These are phyloP conservation scores for Kentomonas sorsogonicus DNA, from an alignment of 208 protist genomes.

Conservation along the genomic window DNA sequence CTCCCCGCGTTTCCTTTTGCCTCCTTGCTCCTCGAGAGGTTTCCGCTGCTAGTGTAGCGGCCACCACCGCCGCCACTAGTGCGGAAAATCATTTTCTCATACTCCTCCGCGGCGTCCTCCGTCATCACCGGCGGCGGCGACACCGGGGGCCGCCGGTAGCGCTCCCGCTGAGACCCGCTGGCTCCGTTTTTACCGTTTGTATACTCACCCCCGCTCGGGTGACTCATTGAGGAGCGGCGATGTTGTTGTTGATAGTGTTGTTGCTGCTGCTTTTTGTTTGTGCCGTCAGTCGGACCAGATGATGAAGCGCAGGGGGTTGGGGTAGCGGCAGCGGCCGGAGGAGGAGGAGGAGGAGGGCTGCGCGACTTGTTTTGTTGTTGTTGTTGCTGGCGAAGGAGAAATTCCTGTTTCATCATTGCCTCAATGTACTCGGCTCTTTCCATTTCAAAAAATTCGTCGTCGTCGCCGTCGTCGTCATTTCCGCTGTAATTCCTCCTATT, in stretches of 20 bases:
- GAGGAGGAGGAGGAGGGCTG: too few relatives aligned
- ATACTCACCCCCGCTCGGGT: background rate
- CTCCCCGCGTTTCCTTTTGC: background rate
- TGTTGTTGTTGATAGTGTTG: background rate
- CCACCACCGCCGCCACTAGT: background rate
- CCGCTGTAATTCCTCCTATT: too few relatives aligned
- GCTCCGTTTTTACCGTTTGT: background rate
- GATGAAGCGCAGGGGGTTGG: background rate
- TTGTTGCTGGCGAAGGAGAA: too few relatives aligned
- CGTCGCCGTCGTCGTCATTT: too few relatives aligned
- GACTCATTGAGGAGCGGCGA: background rate
- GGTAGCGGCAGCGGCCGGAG: too few relatives aligned
- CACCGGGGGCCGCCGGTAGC: background rate
- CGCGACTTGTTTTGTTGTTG: too few relatives aligned
- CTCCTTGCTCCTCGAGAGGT: background rate
- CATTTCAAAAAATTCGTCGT: too few relatives aligned
- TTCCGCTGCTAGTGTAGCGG: background rate
- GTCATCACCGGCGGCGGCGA: background rate
- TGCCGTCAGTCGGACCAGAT: background rate
- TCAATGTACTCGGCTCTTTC: too few relatives aligned
- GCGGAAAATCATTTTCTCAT: background rate
- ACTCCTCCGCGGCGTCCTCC: background rate
- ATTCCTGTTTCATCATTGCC: too few relatives aligned
- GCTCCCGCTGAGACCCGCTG: background rate
- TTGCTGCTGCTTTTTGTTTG: background rate